A percentile compares a stretch with the other conserved stretches of the same genome.
Evolutionary conservation across 495 filamentous ascomycete species (phyloP).

Genomic region (Aspergillus steynii): DNA sequence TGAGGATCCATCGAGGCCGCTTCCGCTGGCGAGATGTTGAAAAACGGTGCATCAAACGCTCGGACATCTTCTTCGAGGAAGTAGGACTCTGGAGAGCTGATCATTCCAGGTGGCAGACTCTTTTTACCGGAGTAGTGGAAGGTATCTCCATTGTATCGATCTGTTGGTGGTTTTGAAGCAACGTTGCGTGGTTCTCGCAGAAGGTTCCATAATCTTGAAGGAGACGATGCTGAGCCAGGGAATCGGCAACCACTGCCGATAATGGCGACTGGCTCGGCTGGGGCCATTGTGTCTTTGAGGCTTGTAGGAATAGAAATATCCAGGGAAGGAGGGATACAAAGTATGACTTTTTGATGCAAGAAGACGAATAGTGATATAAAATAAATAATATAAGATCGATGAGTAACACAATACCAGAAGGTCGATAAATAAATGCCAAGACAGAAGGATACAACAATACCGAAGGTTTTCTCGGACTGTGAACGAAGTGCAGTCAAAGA

Average conservation of each 20-base stretch:
- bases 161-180: slow-evolving; percentile 4
- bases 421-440: background rate
- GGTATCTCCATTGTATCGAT: background rate
- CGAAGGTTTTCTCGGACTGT: background rate
- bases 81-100: slow-evolving; percentile 4
- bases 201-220: slow-evolving; percentile 11
- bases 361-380: background rate
- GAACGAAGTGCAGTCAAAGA: background rate
- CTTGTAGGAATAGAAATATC: background rate
- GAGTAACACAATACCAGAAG: background rate
- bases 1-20: slow-evolving; percentile 38
- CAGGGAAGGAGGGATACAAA: too few relatives aligned
- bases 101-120: background rate
- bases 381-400: too few relatives aligned
- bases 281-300: background rate
- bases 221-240: slow-evolving; percentile 7
- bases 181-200: slow-evolving; percentile 12
- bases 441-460: background rate
- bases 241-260: slow-evolving; percentile 18
- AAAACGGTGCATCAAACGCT: slow-evolving; percentile 12
- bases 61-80: slow-evolving; percentile 2
- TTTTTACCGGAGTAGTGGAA: background rate
- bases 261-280: slow-evolving; percentile 27
- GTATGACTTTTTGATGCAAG: background rate
- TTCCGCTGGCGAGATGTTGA: slow-evolving; percentile 5